Evolutionary conservation across 805 yeast genomes (phyloP), one percentile per base, ranked within the genome.

Genomic region (Suhomyces canberraensis): DNA sequence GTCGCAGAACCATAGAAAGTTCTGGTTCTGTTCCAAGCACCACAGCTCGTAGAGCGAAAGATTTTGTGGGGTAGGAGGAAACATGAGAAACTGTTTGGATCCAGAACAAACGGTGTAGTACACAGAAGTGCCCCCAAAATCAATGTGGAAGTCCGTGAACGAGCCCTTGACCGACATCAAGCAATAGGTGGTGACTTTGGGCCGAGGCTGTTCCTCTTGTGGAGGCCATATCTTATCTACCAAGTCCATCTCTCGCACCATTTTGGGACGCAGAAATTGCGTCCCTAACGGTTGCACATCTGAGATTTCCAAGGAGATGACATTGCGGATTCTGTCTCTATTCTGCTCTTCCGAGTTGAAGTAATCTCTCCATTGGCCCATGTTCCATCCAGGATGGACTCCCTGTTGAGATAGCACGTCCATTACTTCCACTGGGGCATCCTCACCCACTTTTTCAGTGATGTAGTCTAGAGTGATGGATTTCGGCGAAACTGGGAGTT

Each of bases 61-160:
- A 48, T 88, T 89, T 11, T 57, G 47, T 2, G 61, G 55, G 0
- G 95, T 78, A 2, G 96, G 96, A 0, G 95, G 95, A 48, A 72
- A 78, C 72, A 89, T 75, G 31, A 88, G 57, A 51, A 89, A 89
- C 21, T 78, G 73, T 51, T 89, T 89, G 3, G 63, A 48, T 1
- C 97, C 97, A n/a, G 71, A 63, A 11, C 89, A 60, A 3, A 89
- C 79, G 2, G 91, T 86, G 58, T 89, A 89, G 55, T 86, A 89
- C 4, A 89, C 97, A 1, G 93, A 84, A 0, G 96, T 85, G 0
- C 96, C 97, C 2, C 95, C 93, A 57, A 89, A 89, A 57, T 89
- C 97, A 29, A 89, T 69, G 58, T 89, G 97, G 60, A 88, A 89
- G 55, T 89, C 97, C 0, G 96, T 89, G 54, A 76, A 89, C 2